Percentiles rank a stretch among this genome's conserved stretches.
Conservation (phyloP, 345 rosid genomes). For the Acer saccharum region DNA sequence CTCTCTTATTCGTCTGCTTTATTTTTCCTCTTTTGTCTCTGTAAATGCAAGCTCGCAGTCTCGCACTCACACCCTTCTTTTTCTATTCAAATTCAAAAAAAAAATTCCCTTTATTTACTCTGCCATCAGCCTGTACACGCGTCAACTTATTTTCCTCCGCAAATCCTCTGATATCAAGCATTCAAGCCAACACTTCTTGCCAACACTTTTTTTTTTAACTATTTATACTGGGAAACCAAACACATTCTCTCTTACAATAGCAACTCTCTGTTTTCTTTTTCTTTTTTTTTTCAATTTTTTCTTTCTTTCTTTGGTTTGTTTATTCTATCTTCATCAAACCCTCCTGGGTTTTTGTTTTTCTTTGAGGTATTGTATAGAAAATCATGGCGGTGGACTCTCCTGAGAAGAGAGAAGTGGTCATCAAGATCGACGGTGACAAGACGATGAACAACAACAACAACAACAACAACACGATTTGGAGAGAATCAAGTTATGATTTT, state of each 20-base stretch:
- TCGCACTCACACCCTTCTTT: no score
- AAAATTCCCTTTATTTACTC: background rate
- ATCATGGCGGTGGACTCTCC: constrained; percentile 42
- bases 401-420: constrained; percentile 39
- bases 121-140: background rate
- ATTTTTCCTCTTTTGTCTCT: no score
- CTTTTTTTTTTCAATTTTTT: background rate
- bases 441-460: constrained; percentile 18
- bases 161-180: background rate
- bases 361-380: background rate
- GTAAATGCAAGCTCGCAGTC: no score
- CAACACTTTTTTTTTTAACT: background rate
- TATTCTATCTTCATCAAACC: background rate
- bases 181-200: background rate
- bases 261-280: background rate
- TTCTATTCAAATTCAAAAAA: no score
- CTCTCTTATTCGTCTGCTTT: no score
- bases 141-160: background rate
- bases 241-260: background rate
- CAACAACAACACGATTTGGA: constrained; percentile 46
- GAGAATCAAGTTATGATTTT: constrained; percentile 62
- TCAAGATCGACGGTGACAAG: constrained; percentile 37
- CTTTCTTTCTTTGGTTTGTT: background rate
- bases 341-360: background rate
- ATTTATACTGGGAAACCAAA: background rate